Evolutionary conservation across 768 basidiomycete genomes (phyloP), one percentile per base, ranked within the genome.

Genomic region (Hypsizygus marmoreus): DNA sequence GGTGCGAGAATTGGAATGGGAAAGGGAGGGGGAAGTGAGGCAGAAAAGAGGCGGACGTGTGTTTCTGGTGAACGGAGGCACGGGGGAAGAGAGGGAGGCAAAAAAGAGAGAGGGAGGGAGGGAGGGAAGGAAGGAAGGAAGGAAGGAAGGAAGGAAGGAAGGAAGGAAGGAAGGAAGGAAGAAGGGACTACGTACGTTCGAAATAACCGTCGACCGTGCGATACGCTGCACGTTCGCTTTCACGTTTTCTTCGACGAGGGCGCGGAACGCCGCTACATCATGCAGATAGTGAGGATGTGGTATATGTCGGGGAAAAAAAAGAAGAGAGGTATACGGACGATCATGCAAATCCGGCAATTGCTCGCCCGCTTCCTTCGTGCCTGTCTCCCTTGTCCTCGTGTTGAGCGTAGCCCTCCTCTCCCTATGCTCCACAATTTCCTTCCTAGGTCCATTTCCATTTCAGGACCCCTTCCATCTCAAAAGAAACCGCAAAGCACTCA

Each of bases 161-260:
- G 11, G 34, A 8, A 19, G n/a, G 13, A 19, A 2, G 19, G 23
- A 9, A 23, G 16, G 11, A 43, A 16, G 19, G 17, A 17, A 28
- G 29, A 17, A 12, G 12, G n/a, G 29, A 31, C 10, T 6, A 29
- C 32, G n/a, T 50, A 62, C 61, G 11, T 53, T 56, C 5, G 52
- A 23, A 16, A 63, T 55, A 2, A 63, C 47, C 0, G 30, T 30
- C 16, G 55, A 57, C 6, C 38, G 43, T 2, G 56, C 53, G 14
- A 63, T 50, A 5, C 55, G 45, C n/a, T 41, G 45, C 6, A 63
- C 62, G 17, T 59, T 56, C 3, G 50, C 53, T 36, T 59, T 73
- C 10, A 73, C 68, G 29, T 74, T 73, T 45, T 74, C 72, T 45
- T 75, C 73, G 3, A 75, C 69, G 4, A 75, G 65, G 0, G 72